These are phyloP conservation scores for Atalantia buxifolia DNA, from an alignment of 345 rosid species.

Conservation along the genomic window DNA sequence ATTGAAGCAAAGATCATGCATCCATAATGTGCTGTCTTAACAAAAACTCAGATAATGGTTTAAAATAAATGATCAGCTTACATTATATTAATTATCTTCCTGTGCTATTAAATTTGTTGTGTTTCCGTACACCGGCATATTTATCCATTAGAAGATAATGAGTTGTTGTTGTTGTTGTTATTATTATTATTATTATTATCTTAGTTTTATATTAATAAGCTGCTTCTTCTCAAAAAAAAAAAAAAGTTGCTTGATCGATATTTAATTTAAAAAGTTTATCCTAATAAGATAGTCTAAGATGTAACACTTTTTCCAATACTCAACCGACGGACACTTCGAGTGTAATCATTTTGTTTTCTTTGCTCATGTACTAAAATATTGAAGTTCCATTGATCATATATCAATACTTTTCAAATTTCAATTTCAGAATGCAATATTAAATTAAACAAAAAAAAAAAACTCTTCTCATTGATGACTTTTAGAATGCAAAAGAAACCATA, in stretches of 20 bases:
- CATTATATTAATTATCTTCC: no score
- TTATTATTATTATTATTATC: not conserved
- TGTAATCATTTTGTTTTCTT: constrained; percentile 27
- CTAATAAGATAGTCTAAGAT: not conserved
- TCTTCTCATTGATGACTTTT: constrained; percentile 2
- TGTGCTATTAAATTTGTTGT: no score
- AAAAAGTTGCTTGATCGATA: not conserved
- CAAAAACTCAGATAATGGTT: no score
- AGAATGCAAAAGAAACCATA: constrained; percentile 12
- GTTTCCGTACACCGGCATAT: not conserved
- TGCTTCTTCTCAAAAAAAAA: not conserved
- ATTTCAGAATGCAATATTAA: not conserved
- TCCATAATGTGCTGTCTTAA: no score
- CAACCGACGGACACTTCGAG: constrained; percentile 10
- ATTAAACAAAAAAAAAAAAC: not conserved
- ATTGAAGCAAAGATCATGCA: no score
- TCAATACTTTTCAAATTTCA: constrained; percentile 10
- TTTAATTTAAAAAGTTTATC: not conserved
- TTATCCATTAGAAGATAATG: not conserved
- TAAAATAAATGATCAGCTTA: no score
- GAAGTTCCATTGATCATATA: not conserved
- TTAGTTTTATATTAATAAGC: not conserved
- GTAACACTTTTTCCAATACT: constrained; percentile 10
- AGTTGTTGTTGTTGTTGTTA: not conserved
- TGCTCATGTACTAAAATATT: constrained; percentile 8